phyloP scores from a whole-genome alignment of 768 basidiomycete species.

The Trametes cubensis region DNA sequence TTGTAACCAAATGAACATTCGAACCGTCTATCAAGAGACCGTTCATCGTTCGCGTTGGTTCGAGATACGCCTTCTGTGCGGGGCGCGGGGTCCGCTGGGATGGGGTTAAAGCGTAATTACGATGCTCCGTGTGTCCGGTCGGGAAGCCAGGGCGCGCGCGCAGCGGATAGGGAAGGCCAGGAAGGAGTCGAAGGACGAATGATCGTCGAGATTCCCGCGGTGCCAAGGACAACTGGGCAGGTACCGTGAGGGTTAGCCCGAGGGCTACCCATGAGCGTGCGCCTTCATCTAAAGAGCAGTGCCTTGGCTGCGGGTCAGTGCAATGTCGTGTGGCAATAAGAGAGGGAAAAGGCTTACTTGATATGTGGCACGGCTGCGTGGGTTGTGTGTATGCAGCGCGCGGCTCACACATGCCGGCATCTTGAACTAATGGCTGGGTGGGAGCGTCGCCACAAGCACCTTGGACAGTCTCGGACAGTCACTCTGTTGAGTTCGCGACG shows the following conservation, averaged over 20 bases:
- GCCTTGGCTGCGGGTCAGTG: conserved; percentile 4
- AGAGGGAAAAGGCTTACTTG: no score
- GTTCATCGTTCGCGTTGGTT: conserved; percentile 9
- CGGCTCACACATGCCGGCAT: no score
- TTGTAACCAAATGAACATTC: neutral
- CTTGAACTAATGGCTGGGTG: no score
- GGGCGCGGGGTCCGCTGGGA: neutral
- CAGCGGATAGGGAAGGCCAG: neutral
- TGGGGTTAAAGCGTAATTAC: conserved; percentile 25
- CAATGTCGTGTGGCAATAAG: neutral
- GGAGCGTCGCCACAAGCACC: no score
- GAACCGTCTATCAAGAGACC: neutral
- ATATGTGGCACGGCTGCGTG: neutral
- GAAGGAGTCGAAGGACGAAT: neutral
- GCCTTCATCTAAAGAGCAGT: neutral
- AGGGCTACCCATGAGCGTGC: neutral
- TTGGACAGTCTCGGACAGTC: neutral
- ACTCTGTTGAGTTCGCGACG: neutral
- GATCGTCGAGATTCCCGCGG: conserved; percentile 11
- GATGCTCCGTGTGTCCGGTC: conserved; percentile 3
- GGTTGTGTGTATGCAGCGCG: neutral
- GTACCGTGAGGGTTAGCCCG: neutral
- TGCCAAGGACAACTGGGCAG: neutral
- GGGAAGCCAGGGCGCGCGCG: conserved; percentile 7
- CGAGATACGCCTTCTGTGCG: conserved; percentile 1